Conservation (phyloP, 495 filamentous ascomycete species). For the Penicillium bovifimosum region DNA sequence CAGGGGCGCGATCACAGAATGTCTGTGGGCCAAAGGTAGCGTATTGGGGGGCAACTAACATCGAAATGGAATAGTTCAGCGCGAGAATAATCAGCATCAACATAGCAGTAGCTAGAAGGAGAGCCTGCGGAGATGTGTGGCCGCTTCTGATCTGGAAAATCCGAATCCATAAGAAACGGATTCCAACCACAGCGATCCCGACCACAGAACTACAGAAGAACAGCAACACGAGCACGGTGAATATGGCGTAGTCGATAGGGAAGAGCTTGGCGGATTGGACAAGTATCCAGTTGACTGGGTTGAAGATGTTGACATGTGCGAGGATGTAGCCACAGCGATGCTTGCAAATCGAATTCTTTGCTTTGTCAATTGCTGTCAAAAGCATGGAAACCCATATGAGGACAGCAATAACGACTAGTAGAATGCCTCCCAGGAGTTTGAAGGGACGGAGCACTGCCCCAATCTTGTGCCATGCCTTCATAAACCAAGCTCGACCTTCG, state of each 20-base stretch:
- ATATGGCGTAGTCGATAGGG: slow-evolving; percentile 87
- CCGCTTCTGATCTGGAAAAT: slow-evolving; percentile 87
- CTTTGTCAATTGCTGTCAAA: slow-evolving; percentile 92
- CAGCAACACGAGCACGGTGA: slow-evolving; percentile 73
- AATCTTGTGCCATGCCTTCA: slow-evolving; percentile 68
- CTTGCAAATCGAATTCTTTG: slow-evolving; percentile 89
- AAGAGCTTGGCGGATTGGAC: slow-evolving; percentile 77
- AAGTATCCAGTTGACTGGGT: slow-evolving; percentile 89
- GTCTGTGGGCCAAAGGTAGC: slow-evolving; percentile 91
- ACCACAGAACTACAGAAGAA: slow-evolving; percentile 82
- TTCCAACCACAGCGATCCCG: slow-evolving; percentile 79
- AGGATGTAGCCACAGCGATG: slow-evolving; percentile 88
- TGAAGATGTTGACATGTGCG: slow-evolving; percentile 86
- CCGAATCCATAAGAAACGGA: slow-evolving; percentile 90
- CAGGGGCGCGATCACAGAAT: slow-evolving; percentile 67
- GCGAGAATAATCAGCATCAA: slow-evolving; percentile 82
- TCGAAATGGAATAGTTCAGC: slow-evolving; percentile 84
- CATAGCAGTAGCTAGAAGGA: slow-evolving; percentile 88
- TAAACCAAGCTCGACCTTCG: slow-evolving; percentile 62
- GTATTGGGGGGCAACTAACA: slow-evolving; percentile 91
- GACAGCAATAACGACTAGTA: slow-evolving; percentile 65
- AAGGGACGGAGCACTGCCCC: slow-evolving; percentile 75
- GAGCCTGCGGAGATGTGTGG: slow-evolving; percentile 83
- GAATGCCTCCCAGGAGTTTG: slow-evolving; percentile 76
- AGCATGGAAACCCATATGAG: slow-evolving; percentile 88